Conservation (phyloP, 2,329 filamentous ascomycete genomes). For the Aureobasidium sp. region DNA sequence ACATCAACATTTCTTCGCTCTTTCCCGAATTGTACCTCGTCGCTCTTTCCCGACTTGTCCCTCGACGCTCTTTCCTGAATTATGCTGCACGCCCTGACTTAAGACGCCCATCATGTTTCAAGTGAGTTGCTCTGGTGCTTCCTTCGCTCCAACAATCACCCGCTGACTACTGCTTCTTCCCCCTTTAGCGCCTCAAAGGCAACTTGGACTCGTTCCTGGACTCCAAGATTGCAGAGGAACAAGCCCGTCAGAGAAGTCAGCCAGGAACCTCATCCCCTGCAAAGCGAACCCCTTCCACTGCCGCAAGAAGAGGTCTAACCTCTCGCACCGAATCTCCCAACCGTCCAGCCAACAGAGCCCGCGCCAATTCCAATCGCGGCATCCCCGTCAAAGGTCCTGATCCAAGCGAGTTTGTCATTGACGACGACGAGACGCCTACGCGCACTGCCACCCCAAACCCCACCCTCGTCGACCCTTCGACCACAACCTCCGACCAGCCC, state of each 20-base stretch:
- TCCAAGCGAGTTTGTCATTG: conserved; percentile 80
- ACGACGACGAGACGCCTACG: conserved; percentile 67
- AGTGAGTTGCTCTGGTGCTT: too few species aligned
- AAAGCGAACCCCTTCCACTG: conserved; percentile 32
- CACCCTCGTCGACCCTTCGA: conserved; percentile 30
- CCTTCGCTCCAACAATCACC: not conserved
- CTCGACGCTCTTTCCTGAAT: not conserved
- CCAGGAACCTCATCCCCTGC: conserved; percentile 31
- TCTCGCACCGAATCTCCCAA: conserved; percentile 28
- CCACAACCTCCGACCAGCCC: conserved; percentile 22
- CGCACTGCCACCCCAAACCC: conserved; percentile 53
- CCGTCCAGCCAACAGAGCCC: conserved; percentile 29
- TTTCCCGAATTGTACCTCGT: not conserved
- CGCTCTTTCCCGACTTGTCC: not conserved
- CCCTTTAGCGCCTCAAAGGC: conserved; percentile 28
- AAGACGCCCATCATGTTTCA: conserved; percentile 6
- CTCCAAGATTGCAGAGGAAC: conserved; percentile 49
- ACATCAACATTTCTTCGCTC: not conserved
- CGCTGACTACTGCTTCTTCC: not conserved
- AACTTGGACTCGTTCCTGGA: conserved; percentile 33
- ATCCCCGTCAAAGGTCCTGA: conserved; percentile 59
- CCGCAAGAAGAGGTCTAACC: conserved; percentile 31
- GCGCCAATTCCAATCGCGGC: conserved; percentile 28
- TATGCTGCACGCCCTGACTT: not conserved
- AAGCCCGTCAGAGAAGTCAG: conserved; percentile 40